A percentile compares a stretch with the other conserved stretches of the same genome.
Evolutionary conservation across 805 yeast species (phyloP).

Genomic region (Starmera caribaea): DNA sequence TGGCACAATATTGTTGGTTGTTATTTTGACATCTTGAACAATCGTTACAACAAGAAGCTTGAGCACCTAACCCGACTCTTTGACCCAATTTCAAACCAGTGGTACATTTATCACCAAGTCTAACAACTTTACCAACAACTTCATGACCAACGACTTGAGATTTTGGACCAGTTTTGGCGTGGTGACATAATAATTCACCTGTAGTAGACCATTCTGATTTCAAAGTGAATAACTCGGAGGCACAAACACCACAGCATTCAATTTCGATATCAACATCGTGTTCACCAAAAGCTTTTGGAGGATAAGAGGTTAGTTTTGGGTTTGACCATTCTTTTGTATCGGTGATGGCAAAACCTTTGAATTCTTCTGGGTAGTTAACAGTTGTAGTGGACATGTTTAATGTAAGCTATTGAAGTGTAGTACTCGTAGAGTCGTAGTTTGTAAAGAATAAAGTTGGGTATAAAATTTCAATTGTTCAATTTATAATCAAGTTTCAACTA

Average conservation of each 20-base stretch:
- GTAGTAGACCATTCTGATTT: slow-evolving; percentile 39
- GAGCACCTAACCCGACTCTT: slow-evolving; percentile 77
- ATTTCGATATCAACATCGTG: slow-evolving; percentile 47
- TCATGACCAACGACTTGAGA: slow-evolving; percentile 61
- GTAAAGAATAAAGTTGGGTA: no score
- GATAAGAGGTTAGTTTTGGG: slow-evolving; percentile 40
- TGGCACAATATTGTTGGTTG: slow-evolving; percentile 49
- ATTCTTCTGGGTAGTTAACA: slow-evolving; percentile 40
- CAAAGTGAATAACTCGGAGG: slow-evolving; percentile 47
- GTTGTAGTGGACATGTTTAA: slow-evolving; percentile 12
- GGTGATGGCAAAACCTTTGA: slow-evolving; percentile 50
- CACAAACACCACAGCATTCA: slow-evolving; percentile 61
- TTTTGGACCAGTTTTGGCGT: slow-evolving; percentile 20
- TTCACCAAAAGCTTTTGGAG: slow-evolving; percentile 35
- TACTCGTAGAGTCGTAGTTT: no score
- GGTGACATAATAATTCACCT: slow-evolving; percentile 11
- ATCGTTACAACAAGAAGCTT: slow-evolving; percentile 45
- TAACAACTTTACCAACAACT: slow-evolving; percentile 48
- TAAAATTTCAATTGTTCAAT: no score
- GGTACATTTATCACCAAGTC: slow-evolving; percentile 48
- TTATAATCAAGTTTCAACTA: no score
- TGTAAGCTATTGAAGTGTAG: no score
- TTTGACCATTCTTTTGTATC: slow-evolving; percentile 43
- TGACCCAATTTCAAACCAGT: slow-evolving; percentile 50
- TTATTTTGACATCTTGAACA: slow-evolving; percentile 49